Percentiles rank a stretch among this genome's conserved stretches.
Evolutionary conservation across 345 rosid genomes (phyloP).

Genomic region (Lepidium aucheri): DNA sequence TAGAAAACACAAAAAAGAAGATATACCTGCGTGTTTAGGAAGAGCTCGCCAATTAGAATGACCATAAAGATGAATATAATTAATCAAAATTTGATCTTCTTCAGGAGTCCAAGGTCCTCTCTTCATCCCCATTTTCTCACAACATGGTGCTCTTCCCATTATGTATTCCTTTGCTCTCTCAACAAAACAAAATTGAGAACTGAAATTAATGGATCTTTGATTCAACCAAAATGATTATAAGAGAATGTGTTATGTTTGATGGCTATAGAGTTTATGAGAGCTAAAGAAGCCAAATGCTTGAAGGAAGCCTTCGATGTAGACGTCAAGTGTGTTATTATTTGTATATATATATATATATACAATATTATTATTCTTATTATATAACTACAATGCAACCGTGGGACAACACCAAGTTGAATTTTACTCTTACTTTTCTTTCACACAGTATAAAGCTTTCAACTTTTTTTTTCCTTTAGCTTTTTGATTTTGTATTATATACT

Average conservation of each 20-base stretch:
- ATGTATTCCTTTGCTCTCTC: neutral
- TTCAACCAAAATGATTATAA: constrained; percentile 5
- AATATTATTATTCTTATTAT: neutral
- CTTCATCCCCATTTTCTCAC: constrained; percentile 72
- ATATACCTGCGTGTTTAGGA: constrained; percentile 65
- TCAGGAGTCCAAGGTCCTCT: constrained; percentile 74
- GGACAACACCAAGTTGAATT: constrained; percentile 22
- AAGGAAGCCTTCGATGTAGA: constrained; percentile 19
- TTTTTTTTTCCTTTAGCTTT: neutral
- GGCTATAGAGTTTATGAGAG: constrained; percentile 7
- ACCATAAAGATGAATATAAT: constrained; percentile 45
- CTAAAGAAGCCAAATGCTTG: constrained; percentile 16
- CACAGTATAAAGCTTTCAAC: constrained; percentile 4
- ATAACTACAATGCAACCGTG: constrained; percentile 19
- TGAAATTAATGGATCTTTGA: neutral
- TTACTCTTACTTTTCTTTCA: constrained; percentile 11
- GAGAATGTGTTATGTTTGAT: constrained; percentile 8
- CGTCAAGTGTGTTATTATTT: neutral
- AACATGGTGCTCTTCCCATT: constrained; percentile 82
- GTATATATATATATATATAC: neutral
- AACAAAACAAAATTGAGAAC: neutral
- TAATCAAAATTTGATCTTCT: constrained; percentile 51
- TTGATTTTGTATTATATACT: neutral
- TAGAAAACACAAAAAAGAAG: neutral
- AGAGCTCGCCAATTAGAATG: constrained; percentile 76